Percentiles rank a stretch among this genome's conserved stretches.
phyloP scores from a whole-genome alignment of 345 rosid species.

The Eucalyptus sp. region DNA sequence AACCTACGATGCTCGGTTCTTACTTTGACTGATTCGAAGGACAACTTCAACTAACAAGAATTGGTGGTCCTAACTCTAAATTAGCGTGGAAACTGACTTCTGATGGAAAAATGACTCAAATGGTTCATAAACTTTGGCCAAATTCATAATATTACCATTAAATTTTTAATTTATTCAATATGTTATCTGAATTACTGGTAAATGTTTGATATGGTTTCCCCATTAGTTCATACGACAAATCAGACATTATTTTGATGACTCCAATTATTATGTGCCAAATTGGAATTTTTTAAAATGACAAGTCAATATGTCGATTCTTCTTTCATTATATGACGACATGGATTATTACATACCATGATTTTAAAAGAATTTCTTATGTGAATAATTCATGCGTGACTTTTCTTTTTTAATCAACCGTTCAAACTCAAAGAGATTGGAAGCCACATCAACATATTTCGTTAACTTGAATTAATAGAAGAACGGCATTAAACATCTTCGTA shows the following conservation, averaged over 20 bases:
- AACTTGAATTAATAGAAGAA: background rate
- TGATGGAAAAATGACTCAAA: background rate
- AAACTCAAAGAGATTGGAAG: background rate
- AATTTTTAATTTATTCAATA: background rate
- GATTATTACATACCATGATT: background rate
- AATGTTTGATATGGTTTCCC: fast-evolving
- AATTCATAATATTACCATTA: fast-evolving
- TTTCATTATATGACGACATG: no score
- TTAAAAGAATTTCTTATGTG: fast-evolving
- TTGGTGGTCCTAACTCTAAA: background rate
- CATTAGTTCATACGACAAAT: background rate
- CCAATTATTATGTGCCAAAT: fast-evolving
- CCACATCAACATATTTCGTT: fast-evolving
- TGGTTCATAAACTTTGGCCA: fast-evolving
- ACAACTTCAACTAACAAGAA: background rate
- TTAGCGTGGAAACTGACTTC: background rate
- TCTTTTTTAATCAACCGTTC: background rate
- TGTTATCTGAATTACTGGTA: fast-evolving
- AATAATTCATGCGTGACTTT: background rate
- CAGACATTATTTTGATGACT: fast-evolving
- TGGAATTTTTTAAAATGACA: background rate
- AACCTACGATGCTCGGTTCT: background rate
- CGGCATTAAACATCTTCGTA: fast-evolving
- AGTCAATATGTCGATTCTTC: background rate
- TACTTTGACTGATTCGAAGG: background rate